Percentiles rank a stretch among this genome's conserved stretches.
These are phyloP conservation scores for Fusarium tanahbumbuense DNA, from an alignment of 2,329 filamentous ascomycete species.

Conservation along the genomic window DNA sequence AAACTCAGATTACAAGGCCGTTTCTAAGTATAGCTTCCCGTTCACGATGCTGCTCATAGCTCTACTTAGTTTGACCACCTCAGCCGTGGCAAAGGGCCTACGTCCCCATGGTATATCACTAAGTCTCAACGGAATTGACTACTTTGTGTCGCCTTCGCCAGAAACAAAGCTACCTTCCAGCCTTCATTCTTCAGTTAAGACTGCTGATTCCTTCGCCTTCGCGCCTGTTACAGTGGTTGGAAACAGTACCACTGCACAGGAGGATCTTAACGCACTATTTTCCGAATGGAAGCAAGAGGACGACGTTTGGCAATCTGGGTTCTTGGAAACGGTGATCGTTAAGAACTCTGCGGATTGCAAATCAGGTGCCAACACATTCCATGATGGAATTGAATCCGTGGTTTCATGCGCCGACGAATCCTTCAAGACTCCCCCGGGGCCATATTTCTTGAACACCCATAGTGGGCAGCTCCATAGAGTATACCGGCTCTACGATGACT, in stretches of 20 bases:
- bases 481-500: not conserved
- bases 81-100: not conserved
- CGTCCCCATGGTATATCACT: not conserved
- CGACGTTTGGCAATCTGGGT: not conserved
- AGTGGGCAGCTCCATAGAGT: not conserved
- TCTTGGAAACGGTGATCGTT: not conserved
- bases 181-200: accelerated
- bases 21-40: not conserved
- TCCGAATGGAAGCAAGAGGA: not conserved
- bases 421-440: not conserved
- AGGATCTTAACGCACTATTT: accelerated
- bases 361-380: not conserved
- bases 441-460: not conserved
- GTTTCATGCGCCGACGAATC: not conserved
- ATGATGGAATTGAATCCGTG: not conserved
- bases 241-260: not conserved
- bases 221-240: not conserved
- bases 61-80: accelerated
- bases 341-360: not conserved
- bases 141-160: not conserved
- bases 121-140: not conserved
- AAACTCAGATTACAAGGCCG: not conserved
- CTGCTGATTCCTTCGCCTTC: not conserved
- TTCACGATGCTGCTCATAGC: not conserved
- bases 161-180: not conserved